Base-by-base conservation (phyloP, 2,329 filamentous ascomycete species). In the Pyrenochaeta sp. region DNA sequence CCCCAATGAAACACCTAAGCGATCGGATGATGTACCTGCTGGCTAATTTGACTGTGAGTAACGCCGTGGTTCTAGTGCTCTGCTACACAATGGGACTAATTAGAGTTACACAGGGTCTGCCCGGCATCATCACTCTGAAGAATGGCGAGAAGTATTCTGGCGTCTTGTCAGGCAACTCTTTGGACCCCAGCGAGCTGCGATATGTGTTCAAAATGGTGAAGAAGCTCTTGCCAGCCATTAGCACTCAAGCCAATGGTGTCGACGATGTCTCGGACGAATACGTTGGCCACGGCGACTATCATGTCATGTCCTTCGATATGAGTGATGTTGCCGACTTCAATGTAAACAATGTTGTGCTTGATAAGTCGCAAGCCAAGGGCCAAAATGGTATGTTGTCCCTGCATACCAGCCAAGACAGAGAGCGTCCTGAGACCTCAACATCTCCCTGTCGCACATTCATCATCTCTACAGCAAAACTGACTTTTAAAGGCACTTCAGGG, bases 131-230 rank as follows among this genome's bases (percentile, higher is more conserved):
- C 56, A 85, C 83, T 9, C 79, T 85, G 14, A 85, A 84, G 64
- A 83, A 78, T 64, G 86, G 86, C 63, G 86, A 88, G 42, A 82
- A 81, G 49, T 88, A 83, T 68, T 81, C 79, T 7, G 87, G 86
- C 51, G 82, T 88, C 31, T 84, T 88, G 64, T 86, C 84, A 35
- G 83, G 82, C 39, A 82, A 81, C 11, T 79, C 78, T 7, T 71
- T 84, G 21, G 82, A 85, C 48, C 69, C 80, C 4, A 77, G 72
- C 57, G 82, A 85, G 58, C 77, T 82, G 42, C 80, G 81, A 15
- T 83, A 88, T 64, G 75, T 82, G 23, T 78, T 89, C 63, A 90
- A 89, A 74, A 90, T 90, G 87, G 84, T 85, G 29, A 85, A 84
- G 69, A 82, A 81, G 59, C 71, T 79, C 51, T 72, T 75, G 39